Evolutionary conservation across 2,329 filamentous ascomycete genomes (phyloP), one percentile per base, ranked within the genome.

Genomic region (Penicillium sp.): DNA sequence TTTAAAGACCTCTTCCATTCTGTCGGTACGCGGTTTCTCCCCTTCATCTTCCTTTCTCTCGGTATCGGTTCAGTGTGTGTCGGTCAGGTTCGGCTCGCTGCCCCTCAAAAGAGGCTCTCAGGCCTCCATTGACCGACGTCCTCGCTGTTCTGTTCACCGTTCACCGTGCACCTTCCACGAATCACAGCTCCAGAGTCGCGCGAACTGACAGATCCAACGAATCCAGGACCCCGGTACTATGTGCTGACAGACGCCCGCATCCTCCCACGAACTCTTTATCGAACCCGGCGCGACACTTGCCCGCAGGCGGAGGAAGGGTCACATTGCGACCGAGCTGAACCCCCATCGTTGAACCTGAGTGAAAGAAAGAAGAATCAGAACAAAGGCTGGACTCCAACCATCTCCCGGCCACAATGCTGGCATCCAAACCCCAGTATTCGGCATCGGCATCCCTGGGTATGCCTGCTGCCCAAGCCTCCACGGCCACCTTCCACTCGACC

Each of bases 381-480:
- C 18, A 36, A 24, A 46, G 7, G 23, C 36, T 34, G 47, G 17
- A 20, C 27, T 17, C 15, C 33, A 18, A 26, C 46, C 42, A 20
- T 10, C 27, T 49, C 45, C 40, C 44, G 17, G 30, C 32, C 42
- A 55, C 44, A 32, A 77, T 77, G 74, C 56, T 77, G 51, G 72
- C 74, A 39, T 72, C 73, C n/a, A 76, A 77, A 54, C 51, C 71
- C 20, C 66, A 68, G 36, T 76, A 74, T 55, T 58, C 68, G 17
- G 60, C 64, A 18, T 58, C 68, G 17, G 60, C 64, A 18, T 61
- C 66, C 9, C 46, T 74, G 55, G 65, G 67, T 39, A 59, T 62
- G 36, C 60, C 68, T 15, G 49, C 67, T n/a, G 66, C 67, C 37
- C 70, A 73, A 52, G 63, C 67, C n/a, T 62, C 71, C 23, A 56